phyloP scores from a whole-genome alignment of 441 rosid species.

The Croton setiger region DNA sequence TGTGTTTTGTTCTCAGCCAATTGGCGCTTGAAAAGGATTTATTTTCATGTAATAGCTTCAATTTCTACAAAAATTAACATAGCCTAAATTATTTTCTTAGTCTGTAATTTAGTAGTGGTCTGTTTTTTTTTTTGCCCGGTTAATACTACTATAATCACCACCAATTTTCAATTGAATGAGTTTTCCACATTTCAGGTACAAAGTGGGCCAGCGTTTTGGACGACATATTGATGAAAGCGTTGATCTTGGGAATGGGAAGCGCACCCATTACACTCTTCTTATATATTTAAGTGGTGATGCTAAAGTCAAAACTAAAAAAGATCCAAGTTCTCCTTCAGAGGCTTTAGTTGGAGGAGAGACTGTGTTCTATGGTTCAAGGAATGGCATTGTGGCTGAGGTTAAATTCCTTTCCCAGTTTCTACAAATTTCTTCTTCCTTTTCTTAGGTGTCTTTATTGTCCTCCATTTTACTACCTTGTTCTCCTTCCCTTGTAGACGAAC shows the following conservation, averaged over 20 bases:
- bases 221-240: constrained; percentile 88
- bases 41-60: too few species aligned
- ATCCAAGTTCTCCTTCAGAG: constrained; percentile 40
- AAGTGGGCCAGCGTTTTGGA: constrained; percentile 80
- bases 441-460: not conserved
- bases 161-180: not conserved
- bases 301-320: constrained; percentile 46
- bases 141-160: not conserved
- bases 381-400: constrained; percentile 75
- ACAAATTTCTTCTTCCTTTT: not conserved
- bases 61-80: not conserved
- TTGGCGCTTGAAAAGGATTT: not conserved
- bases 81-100: not conserved
- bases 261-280: constrained; percentile 74
- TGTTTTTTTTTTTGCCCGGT: not conserved
- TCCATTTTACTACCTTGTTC: not conserved
- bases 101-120: not conserved
- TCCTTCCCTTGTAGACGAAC: constrained; percentile 1
- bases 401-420: not conserved
- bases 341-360: constrained; percentile 88
- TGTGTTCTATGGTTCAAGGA: constrained; percentile 81
- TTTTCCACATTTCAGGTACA: constrained; percentile 51
- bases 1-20: not conserved
- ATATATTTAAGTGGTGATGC: constrained; percentile 74
- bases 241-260: constrained; percentile 67